Evolutionary conservation across 495 filamentous ascomycete genomes (phyloP).

Genomic region (Hyaloscypha finlandica): DNA sequence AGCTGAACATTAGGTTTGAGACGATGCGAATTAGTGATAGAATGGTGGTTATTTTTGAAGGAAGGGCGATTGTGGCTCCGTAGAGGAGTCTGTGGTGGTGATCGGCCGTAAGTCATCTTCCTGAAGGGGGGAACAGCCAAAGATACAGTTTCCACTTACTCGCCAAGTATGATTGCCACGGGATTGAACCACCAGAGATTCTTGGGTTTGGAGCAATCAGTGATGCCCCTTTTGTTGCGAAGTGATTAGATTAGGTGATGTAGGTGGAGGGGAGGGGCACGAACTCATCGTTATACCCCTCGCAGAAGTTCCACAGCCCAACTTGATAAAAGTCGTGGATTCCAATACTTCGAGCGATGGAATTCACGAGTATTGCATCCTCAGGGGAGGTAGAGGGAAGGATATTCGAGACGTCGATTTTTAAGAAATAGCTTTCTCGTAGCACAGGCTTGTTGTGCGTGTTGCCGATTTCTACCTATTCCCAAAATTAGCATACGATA

Average conservation of each 20-base stretch:
- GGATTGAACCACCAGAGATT: conserved; percentile 89
- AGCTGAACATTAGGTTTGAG: conserved; percentile 88
- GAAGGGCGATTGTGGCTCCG: conserved; percentile 82
- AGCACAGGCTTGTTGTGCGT: conserved; percentile 60
- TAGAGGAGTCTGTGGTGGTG: conserved; percentile 67
- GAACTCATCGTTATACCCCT: conserved; percentile 68
- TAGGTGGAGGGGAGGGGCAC: not conserved
- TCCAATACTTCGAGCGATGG: conserved; percentile 80
- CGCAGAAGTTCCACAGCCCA: conserved; percentile 87
- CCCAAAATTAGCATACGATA: conserved; percentile 8
- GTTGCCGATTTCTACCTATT: conserved; percentile 69
- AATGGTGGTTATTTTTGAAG: conserved; percentile 67
- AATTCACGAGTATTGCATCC: conserved; percentile 65
- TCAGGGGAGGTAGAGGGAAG: conserved; percentile 72
- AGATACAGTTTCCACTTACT: not conserved
- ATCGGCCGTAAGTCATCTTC: conserved; percentile 36
- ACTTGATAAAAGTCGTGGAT: conserved; percentile 94
- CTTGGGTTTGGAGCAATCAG: conserved; percentile 68
- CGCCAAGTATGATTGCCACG: conserved; percentile 56
- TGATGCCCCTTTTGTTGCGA: conserved; percentile 54
- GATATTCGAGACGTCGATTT: conserved; percentile 78
- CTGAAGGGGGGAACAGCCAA: too few relatives aligned
- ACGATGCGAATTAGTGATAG: conserved; percentile 73
- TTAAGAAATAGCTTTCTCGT: conserved; percentile 74
- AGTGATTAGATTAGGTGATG: not conserved